Evolutionary conservation across 1,284 basidiomycete species (phyloP).

Genomic region (Sporisorium exsertum): DNA sequence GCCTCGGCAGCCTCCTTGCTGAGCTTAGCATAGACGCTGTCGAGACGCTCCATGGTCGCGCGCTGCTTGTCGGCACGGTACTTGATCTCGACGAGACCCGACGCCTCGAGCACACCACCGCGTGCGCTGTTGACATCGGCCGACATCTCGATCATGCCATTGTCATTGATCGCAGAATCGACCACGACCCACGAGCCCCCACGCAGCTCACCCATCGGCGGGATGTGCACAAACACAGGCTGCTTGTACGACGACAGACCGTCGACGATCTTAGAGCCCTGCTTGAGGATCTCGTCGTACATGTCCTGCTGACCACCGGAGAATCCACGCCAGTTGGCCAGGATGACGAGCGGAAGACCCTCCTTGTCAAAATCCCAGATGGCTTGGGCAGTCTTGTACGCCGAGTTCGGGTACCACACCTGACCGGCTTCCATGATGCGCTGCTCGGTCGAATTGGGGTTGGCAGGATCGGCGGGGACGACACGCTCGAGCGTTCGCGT

Average conservation of each 20-base stretch:
- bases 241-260: constrained; percentile 96
- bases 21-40: constrained; percentile 82
- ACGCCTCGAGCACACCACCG: constrained; percentile 93
- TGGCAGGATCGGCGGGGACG: constrained; percentile 98
- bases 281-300: constrained; percentile 72
- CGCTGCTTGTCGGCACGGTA: constrained; percentile 81
- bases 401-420: constrained; percentile 99
- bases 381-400: constrained; percentile 99
- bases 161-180: constrained; percentile 92
- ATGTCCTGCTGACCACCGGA: constrained; percentile 99
- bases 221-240: constrained; percentile 98
- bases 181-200: constrained; percentile 99
- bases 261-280: constrained; percentile 83
- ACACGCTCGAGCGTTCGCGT: constrained; percentile 97
- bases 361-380: constrained; percentile 99
- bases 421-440: constrained; percentile 99
- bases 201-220: constrained; percentile 97
- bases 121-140: constrained; percentile 90
- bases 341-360: constrained; percentile 95
- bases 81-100: constrained; percentile 84
- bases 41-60: constrained; percentile 91
- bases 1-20: constrained; percentile 76
- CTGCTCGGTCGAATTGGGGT: constrained; percentile 95
- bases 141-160: constrained; percentile 90
- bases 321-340: constrained; percentile 99